Evolutionary conservation across 164 flowering plant species (phyloP).

Genomic region (Liriodendron chinense): DNA sequence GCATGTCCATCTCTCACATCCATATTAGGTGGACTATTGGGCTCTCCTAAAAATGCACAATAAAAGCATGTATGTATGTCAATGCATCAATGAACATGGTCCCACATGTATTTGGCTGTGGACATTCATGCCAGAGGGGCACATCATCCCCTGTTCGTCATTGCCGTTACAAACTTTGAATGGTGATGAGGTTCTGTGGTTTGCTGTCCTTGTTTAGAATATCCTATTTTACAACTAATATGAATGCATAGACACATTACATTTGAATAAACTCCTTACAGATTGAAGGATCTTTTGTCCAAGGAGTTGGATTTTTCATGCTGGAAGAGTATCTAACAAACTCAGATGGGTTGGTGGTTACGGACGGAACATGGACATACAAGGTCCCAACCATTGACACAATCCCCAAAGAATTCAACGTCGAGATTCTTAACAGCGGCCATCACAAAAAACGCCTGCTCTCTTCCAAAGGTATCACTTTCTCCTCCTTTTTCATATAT

Average conservation of each 20-base stretch:
- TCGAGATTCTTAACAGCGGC: constrained; percentile 68
- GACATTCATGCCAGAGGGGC: too few species aligned
- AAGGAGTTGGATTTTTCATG: constrained; percentile 92
- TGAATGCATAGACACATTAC: background rate
- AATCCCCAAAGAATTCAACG: constrained; percentile 74
- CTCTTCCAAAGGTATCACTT: constrained; percentile 73
- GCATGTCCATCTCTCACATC: too few species aligned
- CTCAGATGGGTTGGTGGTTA: constrained; percentile 56
- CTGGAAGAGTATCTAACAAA: constrained; percentile 66
- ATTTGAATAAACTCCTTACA: constrained; percentile 21
- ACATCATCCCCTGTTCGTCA: too few species aligned
- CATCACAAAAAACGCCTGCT: constrained; percentile 75
- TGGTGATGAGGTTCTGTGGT: background rate
- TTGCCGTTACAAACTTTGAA: background rate
- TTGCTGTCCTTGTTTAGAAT: background rate
- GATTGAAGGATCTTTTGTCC: constrained; percentile 94
- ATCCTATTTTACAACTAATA: background rate
- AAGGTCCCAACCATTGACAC: constrained; percentile 90
- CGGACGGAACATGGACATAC: constrained; percentile 82
- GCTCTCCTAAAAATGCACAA: too few species aligned
- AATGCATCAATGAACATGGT: too few species aligned
- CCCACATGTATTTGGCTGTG: too few species aligned
- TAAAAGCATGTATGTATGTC: too few species aligned
- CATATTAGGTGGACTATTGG: too few species aligned
- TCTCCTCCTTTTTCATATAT: background rate